Evolutionary conservation across 164 flowering plant species (phyloP).

Genomic region (Magnolia changhungtana): DNA sequence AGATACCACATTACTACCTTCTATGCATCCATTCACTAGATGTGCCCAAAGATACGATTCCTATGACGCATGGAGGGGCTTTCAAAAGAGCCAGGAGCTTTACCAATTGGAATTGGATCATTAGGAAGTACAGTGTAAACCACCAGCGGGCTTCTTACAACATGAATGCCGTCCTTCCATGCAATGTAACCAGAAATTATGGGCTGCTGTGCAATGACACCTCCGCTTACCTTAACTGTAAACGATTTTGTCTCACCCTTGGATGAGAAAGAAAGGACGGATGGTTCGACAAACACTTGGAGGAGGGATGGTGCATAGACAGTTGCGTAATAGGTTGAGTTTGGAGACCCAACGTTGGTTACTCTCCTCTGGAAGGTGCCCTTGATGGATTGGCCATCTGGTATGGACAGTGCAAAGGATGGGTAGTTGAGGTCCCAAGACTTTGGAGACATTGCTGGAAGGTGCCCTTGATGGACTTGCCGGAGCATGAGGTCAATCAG

Average conservation of each 20-base stretch:
- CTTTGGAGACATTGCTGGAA: too few species aligned
- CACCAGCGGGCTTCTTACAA: constrained; percentile 41
- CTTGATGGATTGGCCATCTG: constrained; percentile 34
- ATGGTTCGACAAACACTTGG: constrained; percentile 27
- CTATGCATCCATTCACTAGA: background rate
- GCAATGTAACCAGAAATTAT: constrained; percentile 38
- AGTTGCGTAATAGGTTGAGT: constrained; percentile 34
- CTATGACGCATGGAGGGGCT: constrained; percentile 16
- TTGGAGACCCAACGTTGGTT: constrained; percentile 44
- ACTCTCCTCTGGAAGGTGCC: constrained; percentile 41
- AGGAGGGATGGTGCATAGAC: constrained; percentile 11
- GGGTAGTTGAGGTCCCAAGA: constrained; percentile 57
- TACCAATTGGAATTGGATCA: background rate
- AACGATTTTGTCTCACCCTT: constrained; percentile 35
- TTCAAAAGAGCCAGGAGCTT: constrained; percentile 3
- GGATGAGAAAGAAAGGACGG: constrained; percentile 28
- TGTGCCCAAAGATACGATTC: constrained; percentile 15
- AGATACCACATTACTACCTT: background rate
- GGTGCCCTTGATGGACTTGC: too few species aligned
- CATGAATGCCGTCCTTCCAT: constrained; percentile 38
- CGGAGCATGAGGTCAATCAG: background rate
- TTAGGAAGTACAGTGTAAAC: constrained; percentile 22
- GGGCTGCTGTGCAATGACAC: constrained; percentile 27
- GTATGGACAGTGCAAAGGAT: constrained; percentile 37
- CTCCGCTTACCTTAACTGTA: constrained; percentile 33